Conservation (phyloP, 148 eudicot genomes). For the Gaultheria prostrata region DNA sequence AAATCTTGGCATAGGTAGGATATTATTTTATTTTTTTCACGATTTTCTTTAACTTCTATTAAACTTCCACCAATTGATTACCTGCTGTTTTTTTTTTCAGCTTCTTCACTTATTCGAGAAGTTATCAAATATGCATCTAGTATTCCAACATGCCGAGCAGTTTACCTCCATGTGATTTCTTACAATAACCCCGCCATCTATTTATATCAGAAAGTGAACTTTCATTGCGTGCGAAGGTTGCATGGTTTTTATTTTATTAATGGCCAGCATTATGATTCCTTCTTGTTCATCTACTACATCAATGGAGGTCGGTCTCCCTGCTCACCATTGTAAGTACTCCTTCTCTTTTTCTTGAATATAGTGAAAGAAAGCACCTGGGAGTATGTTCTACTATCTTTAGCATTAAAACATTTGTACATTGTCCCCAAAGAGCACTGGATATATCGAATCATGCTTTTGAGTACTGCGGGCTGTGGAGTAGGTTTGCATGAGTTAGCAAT, state of each 20-base stretch:
- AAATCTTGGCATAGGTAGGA: slow-evolving; percentile 83
- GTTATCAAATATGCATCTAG: slow-evolving; percentile 77
- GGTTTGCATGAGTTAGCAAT: neutral
- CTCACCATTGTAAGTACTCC: slow-evolving; percentile 80
- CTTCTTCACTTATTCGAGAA: slow-evolving; percentile 71
- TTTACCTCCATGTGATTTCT: slow-evolving; percentile 87
- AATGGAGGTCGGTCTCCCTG: slow-evolving; percentile 96
- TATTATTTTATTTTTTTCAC: slow-evolving; percentile 11
- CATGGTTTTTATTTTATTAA: slow-evolving; percentile 72
- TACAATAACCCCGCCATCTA: slow-evolving; percentile 83
- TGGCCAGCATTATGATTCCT: slow-evolving; percentile 81
- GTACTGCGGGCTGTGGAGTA: neutral
- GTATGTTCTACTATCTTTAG: neutral
- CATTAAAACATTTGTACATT: neutral
- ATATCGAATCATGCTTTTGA: neutral
- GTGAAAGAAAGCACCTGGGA: neutral
- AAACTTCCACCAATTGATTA: slow-evolving; percentile 13
- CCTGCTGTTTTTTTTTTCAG: slow-evolving; percentile 42
- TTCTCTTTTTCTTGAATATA: neutral
- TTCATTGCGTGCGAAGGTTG: slow-evolving; percentile 72
- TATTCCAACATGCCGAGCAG: slow-evolving; percentile 71
- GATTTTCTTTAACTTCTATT: slow-evolving; percentile 9
- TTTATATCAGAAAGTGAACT: slow-evolving; percentile 88
- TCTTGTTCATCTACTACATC: slow-evolving; percentile 80
- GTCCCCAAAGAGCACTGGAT: neutral